A percentile compares a stretch with the other conserved stretches of the same genome.
These are phyloP conservation scores for Chlamydomonas sphaeroides DNA, from an alignment of 139 green algal genomes.

Conservation along the genomic window DNA sequence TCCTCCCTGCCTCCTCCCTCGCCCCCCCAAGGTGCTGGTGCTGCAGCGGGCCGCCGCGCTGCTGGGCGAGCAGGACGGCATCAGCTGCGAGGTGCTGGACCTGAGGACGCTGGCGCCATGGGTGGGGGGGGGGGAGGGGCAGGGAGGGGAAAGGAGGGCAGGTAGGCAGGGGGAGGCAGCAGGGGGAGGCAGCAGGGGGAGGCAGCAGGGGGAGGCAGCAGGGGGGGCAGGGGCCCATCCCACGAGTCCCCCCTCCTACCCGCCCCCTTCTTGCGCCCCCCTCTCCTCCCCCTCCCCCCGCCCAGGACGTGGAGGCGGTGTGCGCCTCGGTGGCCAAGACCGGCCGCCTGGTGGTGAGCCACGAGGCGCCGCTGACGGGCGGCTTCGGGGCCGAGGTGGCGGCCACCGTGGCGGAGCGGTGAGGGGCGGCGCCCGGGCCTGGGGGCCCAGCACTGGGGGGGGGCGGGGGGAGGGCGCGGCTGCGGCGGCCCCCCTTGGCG, in stretches of 20 bases:
- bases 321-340: slow-evolving; percentile 72
- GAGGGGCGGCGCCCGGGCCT: too few species aligned
- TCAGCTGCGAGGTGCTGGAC: slow-evolving; percentile 91
- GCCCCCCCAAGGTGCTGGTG: slow-evolving; percentile 50
- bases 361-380: slow-evolving; percentile 90
- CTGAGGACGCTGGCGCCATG: slow-evolving; percentile 88
- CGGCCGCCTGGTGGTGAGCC: slow-evolving; percentile 84
- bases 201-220: too few species aligned
- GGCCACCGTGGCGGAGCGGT: slow-evolving; percentile 62
- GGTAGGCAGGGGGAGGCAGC: too few species aligned
- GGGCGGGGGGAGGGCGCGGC: neutral
- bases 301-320: slow-evolving; percentile 64
- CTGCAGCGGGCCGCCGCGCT: slow-evolving; percentile 14
- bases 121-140: slow-evolving; percentile 36
- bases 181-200: too few species aligned
- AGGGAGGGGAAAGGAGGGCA: too few species aligned
- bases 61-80: neutral
- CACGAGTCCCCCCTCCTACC: neutral
- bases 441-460: too few species aligned
- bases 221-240: too few species aligned
- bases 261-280: too few species aligned
- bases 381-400: slow-evolving; percentile 89
- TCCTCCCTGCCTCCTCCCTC: neutral
- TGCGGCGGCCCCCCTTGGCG: too few species aligned
- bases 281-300: neutral